Evolutionary conservation across 2,329 filamentous ascomycete genomes (phyloP), one percentile per base, ranked within the genome.

Genomic region (Penicillium aurantiogriseum): DNA sequence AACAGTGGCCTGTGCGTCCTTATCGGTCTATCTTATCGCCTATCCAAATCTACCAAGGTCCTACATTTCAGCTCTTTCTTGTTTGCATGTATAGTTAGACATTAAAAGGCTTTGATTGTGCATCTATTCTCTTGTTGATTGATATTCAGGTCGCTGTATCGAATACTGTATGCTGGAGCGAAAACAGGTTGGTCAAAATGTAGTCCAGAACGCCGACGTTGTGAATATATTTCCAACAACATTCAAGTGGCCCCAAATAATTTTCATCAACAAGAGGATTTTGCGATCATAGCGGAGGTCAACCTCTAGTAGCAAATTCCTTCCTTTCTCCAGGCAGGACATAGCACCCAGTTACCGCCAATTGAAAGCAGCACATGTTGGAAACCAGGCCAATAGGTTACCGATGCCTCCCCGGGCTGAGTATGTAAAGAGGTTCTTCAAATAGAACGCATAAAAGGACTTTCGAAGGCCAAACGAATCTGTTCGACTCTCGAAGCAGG

Each of bases 11-110:
- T 67, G 71, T 76, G 73, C 71, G 65, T 57, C 54, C 67, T 74
- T 74, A 74, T 76, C 74, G 61, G 55, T 61, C 70, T 74, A 74
- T 75, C 74, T 75, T 74, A 74, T 71, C 69, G 66, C 17, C 23
- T 33, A 51, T 57, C 60, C 59, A 59, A 40, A 56, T 51, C 54
- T 51, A 51, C 36, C 17, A 19, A 19, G 17, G 17, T 38, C 7
- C n/a, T 39, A 1, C 17, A n/a, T 38, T 39, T 11, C 6, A 10
- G 21, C 33, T 29, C 7, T 2, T 23, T 33, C 15, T 4, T 43
- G 5, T 44, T 25, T 13, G 15, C 0, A 25, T 19, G n/a, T 51
- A 39, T 6, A 44, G 19, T 33, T 43, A 15, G 15, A 42, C 13
- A 13, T 17, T 10, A 51, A 9, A n/a, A 21, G 2, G 9, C 17